These are phyloP conservation scores for Candida qinlingensis DNA, from an alignment of 805 yeast species.

Conservation along the genomic window DNA sequence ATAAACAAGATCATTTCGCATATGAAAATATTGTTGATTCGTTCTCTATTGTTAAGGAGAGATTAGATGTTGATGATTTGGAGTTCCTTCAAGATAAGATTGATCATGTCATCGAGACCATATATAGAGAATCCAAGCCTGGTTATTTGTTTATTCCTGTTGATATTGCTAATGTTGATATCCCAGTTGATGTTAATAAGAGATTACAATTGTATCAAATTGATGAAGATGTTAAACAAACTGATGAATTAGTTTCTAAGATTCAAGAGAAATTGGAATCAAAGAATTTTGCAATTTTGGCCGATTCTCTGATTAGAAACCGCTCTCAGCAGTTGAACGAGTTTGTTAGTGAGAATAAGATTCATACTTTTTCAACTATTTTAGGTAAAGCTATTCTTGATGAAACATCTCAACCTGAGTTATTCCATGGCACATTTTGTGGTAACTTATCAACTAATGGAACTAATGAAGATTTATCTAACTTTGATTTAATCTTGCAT, in stretches of 20 bases:
- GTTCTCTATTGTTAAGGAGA: conserved; percentile 49
- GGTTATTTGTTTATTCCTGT: conserved; percentile 68
- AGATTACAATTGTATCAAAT: conserved; percentile 22
- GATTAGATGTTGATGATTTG: conserved; percentile 39
- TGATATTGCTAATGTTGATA: conserved; percentile 42
- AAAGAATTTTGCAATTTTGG: conserved; percentile 59
- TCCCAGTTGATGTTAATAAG: conserved; percentile 27
- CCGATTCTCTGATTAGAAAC: conserved; percentile 58
- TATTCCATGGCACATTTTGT: conserved; percentile 62
- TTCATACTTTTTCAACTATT: conserved; percentile 13
- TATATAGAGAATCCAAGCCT: conserved; percentile 53
- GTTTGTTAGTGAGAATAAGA: conserved; percentile 35
- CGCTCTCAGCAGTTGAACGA: conserved; percentile 37
- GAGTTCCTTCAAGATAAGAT: conserved; percentile 49
- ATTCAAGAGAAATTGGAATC: conserved; percentile 46
- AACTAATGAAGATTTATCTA: conserved; percentile 37
- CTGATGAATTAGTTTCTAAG: conserved; percentile 32
- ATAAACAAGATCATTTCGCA: conserved; percentile 50
- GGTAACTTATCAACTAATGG: conserved; percentile 49
- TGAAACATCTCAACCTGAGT: conserved; percentile 41
- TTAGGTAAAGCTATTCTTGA: conserved; percentile 22
- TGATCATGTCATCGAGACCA: conserved; percentile 49
- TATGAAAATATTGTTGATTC: conserved; percentile 53
- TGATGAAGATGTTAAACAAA: conserved; percentile 20
- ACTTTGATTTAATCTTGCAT: conserved; percentile 60